Evolutionary conservation across 1,139 yeast species (phyloP), one percentile per base, ranked within the genome.

Genomic region (Candida tropicalis): DNA sequence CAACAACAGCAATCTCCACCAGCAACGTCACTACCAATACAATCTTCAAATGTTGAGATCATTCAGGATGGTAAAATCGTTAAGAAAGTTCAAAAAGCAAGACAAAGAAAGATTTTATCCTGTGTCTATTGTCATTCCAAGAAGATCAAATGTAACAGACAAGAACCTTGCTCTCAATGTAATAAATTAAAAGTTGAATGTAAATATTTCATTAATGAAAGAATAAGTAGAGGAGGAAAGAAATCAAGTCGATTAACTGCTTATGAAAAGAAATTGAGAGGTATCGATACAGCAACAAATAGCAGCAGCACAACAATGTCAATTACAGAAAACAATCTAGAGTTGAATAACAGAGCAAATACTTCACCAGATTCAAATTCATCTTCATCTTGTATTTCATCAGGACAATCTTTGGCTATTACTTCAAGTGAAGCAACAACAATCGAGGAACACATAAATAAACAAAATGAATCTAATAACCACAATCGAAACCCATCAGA

Each of bases 41-140:
- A 16, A 29, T 9, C 33, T 5, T 10, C 36, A 20, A 35, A 17
- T 7, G 37, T 38, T 10, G 36, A 34, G 12, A 26, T 42, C 25
- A 34, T 38, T 10, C 34, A 39, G 13, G 43, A 43, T 33, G 51
- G 51, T 2, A 44, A 41, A 69, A 76, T 52, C 82, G 84, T 7
- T 66, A 67, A 45, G 67, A 81, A 81, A 57, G 77, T 79, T 7
- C 86, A 81, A 51, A 79, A 77, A 46, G 67, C 81, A 4, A 71
- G 86, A 47, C 86, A 81, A 56, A 59, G 86, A 42, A 71, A 73
- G 53, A 79, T 81, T 38, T 63, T 77, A 40, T 72, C 79, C 46
- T 81, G 86, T 60, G 78, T 81, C 11, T 74, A 81, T 35, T 81
- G 86, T 50, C 86, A 81, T 56, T 78, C 81, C 43, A 71, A 82